phyloP scores from a whole-genome alignment of 2,329 filamentous ascomycete species.

The Penicillium italicum region DNA sequence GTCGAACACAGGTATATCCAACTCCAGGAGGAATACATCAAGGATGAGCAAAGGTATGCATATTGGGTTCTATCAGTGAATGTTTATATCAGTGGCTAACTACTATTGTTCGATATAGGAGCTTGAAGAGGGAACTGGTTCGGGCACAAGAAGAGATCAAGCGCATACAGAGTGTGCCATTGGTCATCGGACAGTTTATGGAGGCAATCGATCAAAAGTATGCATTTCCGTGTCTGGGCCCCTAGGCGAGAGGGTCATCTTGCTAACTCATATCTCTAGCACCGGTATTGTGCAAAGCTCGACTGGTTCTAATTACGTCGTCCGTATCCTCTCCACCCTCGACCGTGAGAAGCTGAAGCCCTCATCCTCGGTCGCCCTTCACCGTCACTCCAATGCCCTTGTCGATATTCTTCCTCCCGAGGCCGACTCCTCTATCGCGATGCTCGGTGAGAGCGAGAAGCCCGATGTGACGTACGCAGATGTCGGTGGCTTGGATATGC shows the following conservation, averaged over 20 bases:
- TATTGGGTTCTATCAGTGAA: not conserved
- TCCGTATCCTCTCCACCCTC: constrained; percentile 95
- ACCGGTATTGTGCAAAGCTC: constrained; percentile 98
- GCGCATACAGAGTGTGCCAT: constrained; percentile 93
- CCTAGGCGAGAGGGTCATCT: not conserved
- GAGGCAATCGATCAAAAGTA: constrained; percentile 99
- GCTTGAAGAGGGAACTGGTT: constrained; percentile 93
- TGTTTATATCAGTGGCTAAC: constrained; percentile 12
- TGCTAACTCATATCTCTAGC: constrained; percentile 46
- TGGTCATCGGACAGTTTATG: constrained; percentile 99
- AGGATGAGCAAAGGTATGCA: constrained; percentile 88
- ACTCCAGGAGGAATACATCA: constrained; percentile 99
- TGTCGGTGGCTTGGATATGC: constrained; percentile 97
- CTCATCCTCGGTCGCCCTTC: constrained; percentile 92
- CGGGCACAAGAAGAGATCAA: constrained; percentile 99
- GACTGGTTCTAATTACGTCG: constrained; percentile 97
- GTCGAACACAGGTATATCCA: constrained; percentile 70
- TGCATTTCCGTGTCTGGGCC: constrained; percentile 26
- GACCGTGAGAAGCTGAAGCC: constrained; percentile 98
- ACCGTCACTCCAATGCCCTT: constrained; percentile 96
- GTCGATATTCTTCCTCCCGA: constrained; percentile 99
- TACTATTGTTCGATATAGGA: constrained; percentile 51
- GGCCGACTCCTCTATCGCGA: constrained; percentile 96
- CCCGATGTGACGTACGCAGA: constrained; percentile 97
- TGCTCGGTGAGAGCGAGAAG: constrained; percentile 95